phyloP scores from a whole-genome alignment of 345 rosid species.

The Pseudoturritis turrita region DNA sequence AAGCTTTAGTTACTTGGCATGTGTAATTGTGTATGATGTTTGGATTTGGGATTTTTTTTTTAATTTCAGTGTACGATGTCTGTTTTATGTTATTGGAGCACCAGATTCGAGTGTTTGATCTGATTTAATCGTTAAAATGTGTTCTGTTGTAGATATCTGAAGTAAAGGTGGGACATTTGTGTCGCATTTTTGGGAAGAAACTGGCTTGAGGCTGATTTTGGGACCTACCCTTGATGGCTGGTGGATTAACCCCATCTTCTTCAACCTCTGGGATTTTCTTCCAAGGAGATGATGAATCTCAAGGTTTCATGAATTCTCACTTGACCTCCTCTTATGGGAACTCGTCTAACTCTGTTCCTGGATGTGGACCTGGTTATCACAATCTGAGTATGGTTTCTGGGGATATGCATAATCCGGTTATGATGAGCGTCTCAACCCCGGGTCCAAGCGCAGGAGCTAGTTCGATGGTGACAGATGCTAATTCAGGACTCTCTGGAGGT shows the following conservation, averaged over 20 bases:
- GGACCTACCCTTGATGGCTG: conserved; percentile 76
- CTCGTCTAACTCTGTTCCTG: conserved; percentile 69
- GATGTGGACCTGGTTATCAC: conserved; percentile 67
- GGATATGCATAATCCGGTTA: conserved; percentile 70
- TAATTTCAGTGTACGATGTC: not conserved
- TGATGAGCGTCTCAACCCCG: conserved; percentile 83
- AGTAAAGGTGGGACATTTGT: conserved; percentile 14
- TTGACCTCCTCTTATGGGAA: conserved; percentile 77
- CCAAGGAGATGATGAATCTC: conserved; percentile 95
- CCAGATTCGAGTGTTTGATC: conserved; percentile 3
- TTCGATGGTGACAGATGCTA: conserved; percentile 92
- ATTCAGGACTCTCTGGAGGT: conserved; percentile 76
- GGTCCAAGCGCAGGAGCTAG: conserved; percentile 96
- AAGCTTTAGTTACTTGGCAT: not conserved
- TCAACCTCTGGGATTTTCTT: conserved; percentile 91
- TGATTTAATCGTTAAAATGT: not conserved
- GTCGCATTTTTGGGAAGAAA: conserved; percentile 9
- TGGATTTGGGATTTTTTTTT: not conserved
- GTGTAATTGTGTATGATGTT: not conserved
- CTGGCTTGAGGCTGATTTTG: conserved; percentile 54
- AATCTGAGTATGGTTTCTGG: conserved; percentile 73
- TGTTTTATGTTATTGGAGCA: not conserved
- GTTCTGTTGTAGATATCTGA: conserved; percentile 18
- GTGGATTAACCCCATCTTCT: conserved; percentile 81
- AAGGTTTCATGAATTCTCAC: conserved; percentile 79